phyloP scores from a whole-genome alignment of 2,329 filamentous ascomycete species.

The Fusarium coffeatum region DNA sequence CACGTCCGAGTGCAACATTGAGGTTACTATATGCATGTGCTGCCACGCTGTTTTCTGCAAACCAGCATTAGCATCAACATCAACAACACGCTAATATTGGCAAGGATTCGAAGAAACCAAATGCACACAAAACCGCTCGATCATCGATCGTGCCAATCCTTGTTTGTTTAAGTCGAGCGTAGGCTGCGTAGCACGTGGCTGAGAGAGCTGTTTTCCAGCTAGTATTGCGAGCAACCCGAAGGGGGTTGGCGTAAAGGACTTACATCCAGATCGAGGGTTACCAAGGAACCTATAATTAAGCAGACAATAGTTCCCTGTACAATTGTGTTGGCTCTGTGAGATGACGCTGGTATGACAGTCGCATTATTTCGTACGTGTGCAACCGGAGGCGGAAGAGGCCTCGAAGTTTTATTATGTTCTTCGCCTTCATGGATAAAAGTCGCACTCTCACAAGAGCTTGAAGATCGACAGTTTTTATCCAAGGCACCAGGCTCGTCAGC shows the following conservation, averaged over 20 bases:
- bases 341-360: conserved; percentile 43
- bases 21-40: conserved; percentile 13
- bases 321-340: conserved; percentile 12
- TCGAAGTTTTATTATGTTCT: conserved; percentile 23
- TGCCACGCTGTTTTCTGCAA: conserved; percentile 31
- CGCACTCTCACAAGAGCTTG: background rate
- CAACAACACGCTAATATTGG: conserved; percentile 14
- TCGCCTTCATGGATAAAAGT: background rate
- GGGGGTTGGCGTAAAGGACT: conserved; percentile 5
- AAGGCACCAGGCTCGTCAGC: background rate
- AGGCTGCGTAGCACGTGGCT: conserved; percentile 20
- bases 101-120: background rate
- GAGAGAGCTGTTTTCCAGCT: conserved; percentile 13
- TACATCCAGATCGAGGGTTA: background rate
- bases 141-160: conserved; percentile 26
- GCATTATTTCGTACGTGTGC: conserved; percentile 27
- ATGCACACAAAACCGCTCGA: conserved; percentile 15
- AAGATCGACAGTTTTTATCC: conserved; percentile 1
- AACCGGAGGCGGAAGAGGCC: conserved; percentile 2
- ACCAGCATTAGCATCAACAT: conserved; percentile 16
- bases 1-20: conserved; percentile 27
- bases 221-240: conserved; percentile 5
- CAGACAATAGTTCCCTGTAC: conserved; percentile 7
- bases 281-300: background rate
- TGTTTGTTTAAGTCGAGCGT: conserved; percentile 3